phyloP scores from a whole-genome alignment of 2,329 filamentous ascomycete species.

The Pestalotiopsis sp. region DNA sequence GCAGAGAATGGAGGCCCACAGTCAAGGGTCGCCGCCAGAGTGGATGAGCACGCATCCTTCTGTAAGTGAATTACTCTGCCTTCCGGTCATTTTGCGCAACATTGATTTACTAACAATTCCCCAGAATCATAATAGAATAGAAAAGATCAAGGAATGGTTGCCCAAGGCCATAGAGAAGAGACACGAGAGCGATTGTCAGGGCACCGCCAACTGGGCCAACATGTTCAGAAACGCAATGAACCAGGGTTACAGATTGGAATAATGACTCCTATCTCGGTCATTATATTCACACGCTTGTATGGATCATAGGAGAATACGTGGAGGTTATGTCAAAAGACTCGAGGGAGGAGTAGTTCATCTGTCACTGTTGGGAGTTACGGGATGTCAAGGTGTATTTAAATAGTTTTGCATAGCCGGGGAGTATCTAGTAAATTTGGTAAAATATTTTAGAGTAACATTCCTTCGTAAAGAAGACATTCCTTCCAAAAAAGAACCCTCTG shows the following conservation, averaged over 20 bases:
- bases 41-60: constrained; percentile 79
- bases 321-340: neutral
- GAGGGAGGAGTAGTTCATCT: neutral
- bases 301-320: no score
- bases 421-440: neutral
- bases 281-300: no score
- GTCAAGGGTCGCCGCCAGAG: constrained; percentile 61
- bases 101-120: constrained; percentile 19
- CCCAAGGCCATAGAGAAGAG: constrained; percentile 59
- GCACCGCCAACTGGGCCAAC: constrained; percentile 55
- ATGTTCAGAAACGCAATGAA: constrained; percentile 53
- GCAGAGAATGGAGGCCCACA: constrained; percentile 63
- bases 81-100: no score
- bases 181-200: constrained; percentile 55
- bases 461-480: neutral
- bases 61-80: constrained; percentile 41
- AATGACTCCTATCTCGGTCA: neutral
- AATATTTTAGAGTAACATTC: neutral
- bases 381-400: neutral
- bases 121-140: constrained; percentile 63
- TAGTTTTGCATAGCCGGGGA: neutral
- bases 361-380: neutral
- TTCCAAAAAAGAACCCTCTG: neutral
- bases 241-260: constrained; percentile 34
- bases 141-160: constrained; percentile 68